phyloP scores from a whole-genome alignment of 805 yeast genomes.

The Ogataea saltuana region DNA sequence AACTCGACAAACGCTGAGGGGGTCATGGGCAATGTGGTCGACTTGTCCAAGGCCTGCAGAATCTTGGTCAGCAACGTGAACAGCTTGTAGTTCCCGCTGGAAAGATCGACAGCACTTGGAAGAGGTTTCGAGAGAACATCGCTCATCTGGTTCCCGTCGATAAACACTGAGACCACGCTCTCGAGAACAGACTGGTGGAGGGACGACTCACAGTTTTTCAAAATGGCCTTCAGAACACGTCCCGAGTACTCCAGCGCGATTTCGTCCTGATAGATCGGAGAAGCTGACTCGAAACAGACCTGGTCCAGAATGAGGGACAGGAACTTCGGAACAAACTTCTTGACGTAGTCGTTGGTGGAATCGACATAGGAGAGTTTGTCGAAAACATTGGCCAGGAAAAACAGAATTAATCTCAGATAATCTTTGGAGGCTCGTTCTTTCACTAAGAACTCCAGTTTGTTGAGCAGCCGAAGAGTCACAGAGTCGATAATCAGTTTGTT shows the following conservation, averaged over 20 bases:
- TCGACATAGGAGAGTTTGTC: constrained; percentile 15
- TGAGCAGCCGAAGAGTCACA: constrained; percentile 44
- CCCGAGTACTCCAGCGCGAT: constrained; percentile 41
- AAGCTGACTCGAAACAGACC: constrained; percentile 8
- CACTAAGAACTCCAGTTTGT: constrained; percentile 34
- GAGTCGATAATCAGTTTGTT: constrained; percentile 46
- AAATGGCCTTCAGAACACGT: constrained; percentile 42
- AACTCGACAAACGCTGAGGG: constrained; percentile 19
- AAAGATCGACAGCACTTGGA: constrained; percentile 20
- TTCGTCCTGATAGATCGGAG: constrained; percentile 24
- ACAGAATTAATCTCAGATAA: constrained; percentile 31
- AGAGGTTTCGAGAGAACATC: constrained; percentile 23
- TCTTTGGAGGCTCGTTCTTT: constrained; percentile 12
- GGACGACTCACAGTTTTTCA: constrained; percentile 39
- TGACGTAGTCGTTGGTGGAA: constrained; percentile 39
- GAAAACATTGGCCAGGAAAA: constrained; percentile 23
- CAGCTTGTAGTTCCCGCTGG: constrained; percentile 34
- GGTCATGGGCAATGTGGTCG: constrained; percentile 29
- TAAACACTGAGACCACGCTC: constrained; percentile 40
- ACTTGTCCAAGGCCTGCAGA: constrained; percentile 54
- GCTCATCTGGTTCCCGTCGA: constrained; percentile 23
- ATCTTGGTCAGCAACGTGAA: constrained; percentile 47
- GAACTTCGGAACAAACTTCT: constrained; percentile 44
- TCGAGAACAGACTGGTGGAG: constrained; percentile 50
- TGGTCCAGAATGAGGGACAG: constrained; percentile 25